Evolutionary conservation across 1,284 basidiomycete species (phyloP), one percentile per base, ranked within the genome.

Genomic region (Ceratobasidium sp.): DNA sequence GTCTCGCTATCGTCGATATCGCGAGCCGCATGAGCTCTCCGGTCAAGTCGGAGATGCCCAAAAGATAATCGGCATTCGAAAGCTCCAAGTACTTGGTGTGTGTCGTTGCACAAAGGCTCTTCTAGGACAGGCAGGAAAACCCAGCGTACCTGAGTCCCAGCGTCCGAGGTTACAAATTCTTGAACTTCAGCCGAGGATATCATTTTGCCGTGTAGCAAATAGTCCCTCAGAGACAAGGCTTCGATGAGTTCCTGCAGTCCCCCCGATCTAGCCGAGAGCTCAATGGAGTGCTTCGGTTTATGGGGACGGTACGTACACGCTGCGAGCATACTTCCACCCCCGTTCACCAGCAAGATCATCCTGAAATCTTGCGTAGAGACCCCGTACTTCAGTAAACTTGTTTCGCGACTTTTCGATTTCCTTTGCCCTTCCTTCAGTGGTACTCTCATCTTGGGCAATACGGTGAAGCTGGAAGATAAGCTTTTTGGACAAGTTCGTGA

Each of bases 21-120:
- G 95, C 95, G 77, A 92, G 93, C 46, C 97, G 88, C 97, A 98
- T 98, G n/a, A 97, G 88, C 82, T 98, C 97, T 53, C 97, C 97
- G 0, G 95, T 98, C 41, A 99, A 85, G 81, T 99, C 97, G 0
- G 94, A 95, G 37, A 98, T 84, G 16, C 97, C 97, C 1, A 98
- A 88, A 16, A 98, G 85, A 81, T 98, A 98, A 79, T 98, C 96
- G 69, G 91, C 88, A 31, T 88, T 81, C 1, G 93, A 85, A 34
- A 94, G 79, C 13, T 88, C 87, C 77, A 94, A 89, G 77, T 87
- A 90, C 92, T 93, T 78, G 13, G 66, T 29, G 65, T 34, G 65
- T 19, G 62, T 72, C n/a, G n/a, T 62, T 13, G 34, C 16, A 65
- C 53, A 58, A 71, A 39, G 19, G 1, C 7, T 11, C 16, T 29